Percentiles rank a stretch among this genome's conserved stretches.
These are phyloP conservation scores for Trypanosoma grayi DNA, from an alignment of 208 protist genomes.

Conservation along the genomic window DNA sequence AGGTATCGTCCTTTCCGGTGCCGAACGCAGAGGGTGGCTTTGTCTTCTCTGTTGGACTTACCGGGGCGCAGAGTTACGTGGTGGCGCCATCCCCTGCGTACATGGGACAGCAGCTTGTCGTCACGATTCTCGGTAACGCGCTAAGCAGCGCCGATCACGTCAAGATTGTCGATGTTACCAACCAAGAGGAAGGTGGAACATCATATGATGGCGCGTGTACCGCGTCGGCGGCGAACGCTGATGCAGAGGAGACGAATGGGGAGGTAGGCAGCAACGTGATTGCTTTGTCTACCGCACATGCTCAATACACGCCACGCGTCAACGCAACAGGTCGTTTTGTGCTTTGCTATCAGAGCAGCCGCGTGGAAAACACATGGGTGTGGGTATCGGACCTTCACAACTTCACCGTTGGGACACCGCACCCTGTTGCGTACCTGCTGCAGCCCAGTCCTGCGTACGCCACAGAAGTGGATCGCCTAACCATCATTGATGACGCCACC, in stretches of 20 bases:
- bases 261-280: conserved; percentile 47
- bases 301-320: conserved; percentile 62
- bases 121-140: conserved; percentile 70
- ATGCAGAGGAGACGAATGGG: conserved; percentile 43
- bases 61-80: conserved; percentile 73
- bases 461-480: conserved; percentile 49
- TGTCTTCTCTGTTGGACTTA: conserved; percentile 78
- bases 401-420: conserved; percentile 68
- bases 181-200: conserved; percentile 16
- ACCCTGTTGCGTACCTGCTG: conserved; percentile 53
- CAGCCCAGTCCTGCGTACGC: conserved; percentile 45
- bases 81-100: conserved; percentile 57
- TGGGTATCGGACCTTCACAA: conserved; percentile 49
- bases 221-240: conserved; percentile 46
- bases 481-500: conserved; percentile 33
- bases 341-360: conserved; percentile 79
- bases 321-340: conserved; percentile 70
- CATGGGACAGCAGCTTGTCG: conserved; percentile 60
- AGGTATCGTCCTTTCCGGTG: conserved; percentile 52
- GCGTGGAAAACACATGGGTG: conserved; percentile 43
- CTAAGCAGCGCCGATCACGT: conserved; percentile 64
- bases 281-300: conserved; percentile 37
- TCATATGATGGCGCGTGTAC: conserved; percentile 45
- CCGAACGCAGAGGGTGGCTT: conserved; percentile 66
- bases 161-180: conserved; percentile 68